Percentiles rank a stretch among this genome's conserved stretches.
Conservation (phyloP, 768 basidiomycete genomes). For the Lyophyllum decastes region DNA sequence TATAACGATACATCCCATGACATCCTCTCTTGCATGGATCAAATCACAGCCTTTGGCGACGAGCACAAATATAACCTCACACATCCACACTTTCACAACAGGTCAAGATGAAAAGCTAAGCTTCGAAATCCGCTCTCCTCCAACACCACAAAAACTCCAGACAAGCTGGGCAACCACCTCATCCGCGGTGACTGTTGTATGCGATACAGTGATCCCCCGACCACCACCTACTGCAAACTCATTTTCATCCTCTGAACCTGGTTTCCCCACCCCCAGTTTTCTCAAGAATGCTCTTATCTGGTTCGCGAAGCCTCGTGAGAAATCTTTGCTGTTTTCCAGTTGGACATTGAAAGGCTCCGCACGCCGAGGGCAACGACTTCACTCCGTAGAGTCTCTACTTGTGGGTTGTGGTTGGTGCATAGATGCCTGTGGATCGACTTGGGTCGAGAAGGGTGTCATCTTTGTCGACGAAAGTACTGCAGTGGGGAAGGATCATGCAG, state of each 20-base stretch:
- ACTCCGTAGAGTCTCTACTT: slow-evolving; percentile 46
- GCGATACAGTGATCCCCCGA: not conserved
- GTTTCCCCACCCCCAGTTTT: not conserved
- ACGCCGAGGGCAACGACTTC: slow-evolving; percentile 33
- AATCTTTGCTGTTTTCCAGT: slow-evolving; percentile 21
- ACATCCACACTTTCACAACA: not conserved
- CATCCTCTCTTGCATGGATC: not conserved
- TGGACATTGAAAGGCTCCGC: slow-evolving; percentile 32
- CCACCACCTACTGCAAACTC: not conserved
- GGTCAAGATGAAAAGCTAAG: not conserved
- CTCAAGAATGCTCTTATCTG: slow-evolving; percentile 27
- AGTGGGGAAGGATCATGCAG: slow-evolving; percentile 11
- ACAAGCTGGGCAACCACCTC: not conserved
- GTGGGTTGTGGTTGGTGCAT: slow-evolving; percentile 46
- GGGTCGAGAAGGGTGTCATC: slow-evolving; percentile 33
- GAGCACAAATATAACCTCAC: not conserved
- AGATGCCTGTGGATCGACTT: slow-evolving; percentile 1
- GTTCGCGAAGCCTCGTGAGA: slow-evolving; percentile 26
- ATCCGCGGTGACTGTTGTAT: not conserved
- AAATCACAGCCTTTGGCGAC: slow-evolving; percentile 1
- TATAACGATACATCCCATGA: not conserved
- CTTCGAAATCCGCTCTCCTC: not conserved
- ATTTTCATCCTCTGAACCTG: not conserved
- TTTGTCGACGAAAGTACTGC: slow-evolving; percentile 34
- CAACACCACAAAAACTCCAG: slow-evolving; percentile 1